These are phyloP conservation scores for Coniochaeta prunicola DNA, from an alignment of 2,329 filamentous ascomycete species.

Conservation along the genomic window DNA sequence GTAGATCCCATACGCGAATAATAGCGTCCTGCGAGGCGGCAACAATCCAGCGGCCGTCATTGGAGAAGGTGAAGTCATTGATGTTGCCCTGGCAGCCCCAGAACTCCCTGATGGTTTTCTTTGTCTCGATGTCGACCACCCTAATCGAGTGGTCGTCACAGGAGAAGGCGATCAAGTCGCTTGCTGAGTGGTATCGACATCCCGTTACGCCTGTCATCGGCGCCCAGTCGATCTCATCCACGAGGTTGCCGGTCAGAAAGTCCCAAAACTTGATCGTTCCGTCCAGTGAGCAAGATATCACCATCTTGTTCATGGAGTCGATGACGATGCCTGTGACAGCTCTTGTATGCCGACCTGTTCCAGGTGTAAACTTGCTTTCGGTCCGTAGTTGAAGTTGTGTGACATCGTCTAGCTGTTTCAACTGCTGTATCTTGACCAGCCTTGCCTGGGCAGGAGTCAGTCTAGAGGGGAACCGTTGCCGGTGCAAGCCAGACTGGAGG, in stretches of 20 bases:
- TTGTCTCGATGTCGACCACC: constrained; percentile 84
- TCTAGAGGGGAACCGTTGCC: constrained; percentile 78
- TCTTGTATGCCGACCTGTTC: constrained; percentile 68
- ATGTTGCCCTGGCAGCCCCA: constrained; percentile 71
- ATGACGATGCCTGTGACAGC: constrained; percentile 80
- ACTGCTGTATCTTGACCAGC: constrained; percentile 61
- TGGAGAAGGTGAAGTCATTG: constrained; percentile 83
- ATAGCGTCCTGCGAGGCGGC: constrained; percentile 75
- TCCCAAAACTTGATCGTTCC: constrained; percentile 98
- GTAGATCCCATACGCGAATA: constrained; percentile 87
- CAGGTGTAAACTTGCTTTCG: constrained; percentile 34
- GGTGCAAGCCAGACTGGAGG: constrained; percentile 82
- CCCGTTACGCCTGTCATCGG: constrained; percentile 68
- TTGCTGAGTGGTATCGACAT: constrained; percentile 74
- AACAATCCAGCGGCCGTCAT: constrained; percentile 88
- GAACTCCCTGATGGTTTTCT: constrained; percentile 85
- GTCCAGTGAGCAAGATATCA: constrained; percentile 83
- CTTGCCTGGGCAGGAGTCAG: constrained; percentile 73
- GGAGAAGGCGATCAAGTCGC: constrained; percentile 78
- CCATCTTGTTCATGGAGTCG: constrained; percentile 78
- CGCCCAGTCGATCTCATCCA: constrained; percentile 79
- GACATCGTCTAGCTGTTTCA: constrained; percentile 51
- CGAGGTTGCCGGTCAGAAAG: constrained; percentile 72
- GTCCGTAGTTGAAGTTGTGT: constrained; percentile 43
- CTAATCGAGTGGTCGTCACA: constrained; percentile 86